Evolutionary conservation across 2,329 filamentous ascomycete species (phyloP).

Genomic region (Ophiostoma ulmi): DNA sequence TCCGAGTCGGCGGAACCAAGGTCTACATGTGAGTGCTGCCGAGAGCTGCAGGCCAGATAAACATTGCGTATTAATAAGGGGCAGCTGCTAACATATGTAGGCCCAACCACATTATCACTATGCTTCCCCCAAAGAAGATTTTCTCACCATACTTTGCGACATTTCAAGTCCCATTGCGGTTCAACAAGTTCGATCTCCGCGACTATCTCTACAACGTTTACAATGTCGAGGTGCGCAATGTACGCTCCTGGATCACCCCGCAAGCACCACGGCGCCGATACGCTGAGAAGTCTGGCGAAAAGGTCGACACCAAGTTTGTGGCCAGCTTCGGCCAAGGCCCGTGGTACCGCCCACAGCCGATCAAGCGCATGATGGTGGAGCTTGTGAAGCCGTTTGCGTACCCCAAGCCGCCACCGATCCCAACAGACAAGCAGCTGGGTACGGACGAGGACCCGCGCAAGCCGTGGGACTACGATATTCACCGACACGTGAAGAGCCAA

Average conservation of each 20-base stretch:
- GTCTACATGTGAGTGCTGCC: conserved; percentile 48
- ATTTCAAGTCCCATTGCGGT: conserved; percentile 83
- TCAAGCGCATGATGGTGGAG: conserved; percentile 95
- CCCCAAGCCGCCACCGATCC: conserved; percentile 64
- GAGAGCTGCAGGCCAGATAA: background rate
- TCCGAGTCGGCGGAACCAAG: conserved; percentile 49
- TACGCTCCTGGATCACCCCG: conserved; percentile 77
- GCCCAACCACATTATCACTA: conserved; percentile 73
- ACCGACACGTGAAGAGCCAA: conserved; percentile 33
- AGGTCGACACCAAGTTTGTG: conserved; percentile 6
- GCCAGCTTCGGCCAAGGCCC: conserved; percentile 38
- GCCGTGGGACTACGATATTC: conserved; percentile 61
- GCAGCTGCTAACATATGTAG: conserved; percentile 41
- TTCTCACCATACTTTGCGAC: conserved; percentile 75
- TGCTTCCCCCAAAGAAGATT: conserved; percentile 64
- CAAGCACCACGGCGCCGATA: conserved; percentile 54
- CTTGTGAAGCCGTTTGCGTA: conserved; percentile 82
- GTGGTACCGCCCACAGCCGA: conserved; percentile 64
- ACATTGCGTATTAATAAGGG: background rate
- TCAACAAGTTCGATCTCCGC: conserved; percentile 94
- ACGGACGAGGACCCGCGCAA: conserved; percentile 32
- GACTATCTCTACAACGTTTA: conserved; percentile 92
- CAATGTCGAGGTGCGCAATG: conserved; percentile 62
- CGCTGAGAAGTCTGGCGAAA: conserved; percentile 35
- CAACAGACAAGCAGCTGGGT: conserved; percentile 30